phyloP scores from a whole-genome alignment of 2,329 filamentous ascomycete genomes.

The Colletotrichum abscissum region DNA sequence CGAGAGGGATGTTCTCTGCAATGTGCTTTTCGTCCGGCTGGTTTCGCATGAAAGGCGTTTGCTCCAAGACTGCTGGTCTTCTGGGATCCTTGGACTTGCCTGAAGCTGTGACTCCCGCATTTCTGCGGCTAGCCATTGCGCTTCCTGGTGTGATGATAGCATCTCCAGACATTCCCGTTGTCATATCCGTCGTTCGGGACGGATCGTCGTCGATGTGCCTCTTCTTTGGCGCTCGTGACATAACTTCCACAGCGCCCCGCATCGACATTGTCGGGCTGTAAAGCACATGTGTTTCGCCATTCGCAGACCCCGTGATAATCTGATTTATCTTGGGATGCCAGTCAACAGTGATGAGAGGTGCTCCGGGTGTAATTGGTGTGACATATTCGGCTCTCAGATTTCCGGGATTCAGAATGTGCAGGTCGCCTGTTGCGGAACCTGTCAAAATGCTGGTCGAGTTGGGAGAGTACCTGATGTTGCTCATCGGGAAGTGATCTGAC shows the following conservation, averaged over 20 bases:
- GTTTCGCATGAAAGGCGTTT: constrained; percentile 90
- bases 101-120: constrained; percentile 79
- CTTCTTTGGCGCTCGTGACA: constrained; percentile 94
- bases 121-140: constrained; percentile 60
- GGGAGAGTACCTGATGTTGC: constrained; percentile 90
- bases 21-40: constrained; percentile 93
- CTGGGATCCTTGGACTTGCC: constrained; percentile 83
- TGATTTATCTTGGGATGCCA: constrained; percentile 98
- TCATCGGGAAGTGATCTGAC: constrained; percentile 84
- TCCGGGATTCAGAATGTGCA: constrained; percentile 94
- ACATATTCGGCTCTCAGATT: constrained; percentile 87
- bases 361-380: constrained; percentile 88
- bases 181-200: constrained; percentile 84
- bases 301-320: constrained; percentile 92
- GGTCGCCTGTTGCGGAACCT: constrained; percentile 84
- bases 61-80: constrained; percentile 83
- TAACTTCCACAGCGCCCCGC: constrained; percentile 86
- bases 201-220: constrained; percentile 96
- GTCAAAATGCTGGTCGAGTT: constrained; percentile 87
- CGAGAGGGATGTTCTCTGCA: constrained; percentile 87
- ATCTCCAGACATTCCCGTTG: constrained; percentile 84
- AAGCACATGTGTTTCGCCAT: constrained; percentile 88
- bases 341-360: constrained; percentile 82
- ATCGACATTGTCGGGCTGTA: constrained; percentile 88
- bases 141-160: constrained; percentile 79